phyloP scores from a whole-genome alignment of 768 basidiomycete genomes.

The Terana coerulea region DNA sequence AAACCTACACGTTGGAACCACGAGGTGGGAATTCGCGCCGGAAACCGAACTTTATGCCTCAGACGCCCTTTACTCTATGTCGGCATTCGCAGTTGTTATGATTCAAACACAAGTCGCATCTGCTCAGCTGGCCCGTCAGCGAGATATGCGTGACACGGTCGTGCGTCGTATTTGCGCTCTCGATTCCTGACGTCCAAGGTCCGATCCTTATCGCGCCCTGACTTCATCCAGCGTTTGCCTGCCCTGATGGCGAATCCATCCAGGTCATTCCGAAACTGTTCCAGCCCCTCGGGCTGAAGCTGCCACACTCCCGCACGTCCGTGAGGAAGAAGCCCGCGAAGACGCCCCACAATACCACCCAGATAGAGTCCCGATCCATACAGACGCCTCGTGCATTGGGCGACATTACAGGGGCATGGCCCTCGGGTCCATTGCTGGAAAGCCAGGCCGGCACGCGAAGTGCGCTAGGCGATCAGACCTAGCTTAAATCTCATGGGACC shows the following conservation, averaged over 20 bases:
- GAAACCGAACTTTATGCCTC: constrained; percentile 18
- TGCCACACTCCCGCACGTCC: constrained; percentile 15
- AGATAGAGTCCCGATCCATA: constrained; percentile 25
- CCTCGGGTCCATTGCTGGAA: constrained; percentile 17
- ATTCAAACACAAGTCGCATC: not conserved
- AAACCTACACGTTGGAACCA: constrained; percentile 9
- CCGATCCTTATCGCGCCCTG: constrained; percentile 23
- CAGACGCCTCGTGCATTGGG: constrained; percentile 19
- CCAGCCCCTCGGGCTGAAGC: constrained; percentile 17
- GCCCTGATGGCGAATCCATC: constrained; percentile 13
- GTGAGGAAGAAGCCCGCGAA: constrained; percentile 13
- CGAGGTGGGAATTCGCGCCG: constrained; percentile 18
- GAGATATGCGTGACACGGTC: no score
- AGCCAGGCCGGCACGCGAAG: constrained; percentile 27
- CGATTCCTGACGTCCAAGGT: constrained; percentile 16
- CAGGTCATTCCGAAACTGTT: constrained; percentile 10
- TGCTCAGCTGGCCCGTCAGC: not conserved
- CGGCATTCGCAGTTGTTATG: no score
- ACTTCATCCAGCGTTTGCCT: constrained; percentile 9
- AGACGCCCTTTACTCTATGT: no score
- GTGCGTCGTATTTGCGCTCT: constrained; percentile 6
- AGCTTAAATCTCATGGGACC: constrained; percentile 17
- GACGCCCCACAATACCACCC: constrained; percentile 15
- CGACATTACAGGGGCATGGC: constrained; percentile 16
- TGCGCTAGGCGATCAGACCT: constrained; percentile 25